Base-by-base conservation (phyloP, 2,329 filamentous ascomycete species). In the Talaromyces sp. region DNA sequence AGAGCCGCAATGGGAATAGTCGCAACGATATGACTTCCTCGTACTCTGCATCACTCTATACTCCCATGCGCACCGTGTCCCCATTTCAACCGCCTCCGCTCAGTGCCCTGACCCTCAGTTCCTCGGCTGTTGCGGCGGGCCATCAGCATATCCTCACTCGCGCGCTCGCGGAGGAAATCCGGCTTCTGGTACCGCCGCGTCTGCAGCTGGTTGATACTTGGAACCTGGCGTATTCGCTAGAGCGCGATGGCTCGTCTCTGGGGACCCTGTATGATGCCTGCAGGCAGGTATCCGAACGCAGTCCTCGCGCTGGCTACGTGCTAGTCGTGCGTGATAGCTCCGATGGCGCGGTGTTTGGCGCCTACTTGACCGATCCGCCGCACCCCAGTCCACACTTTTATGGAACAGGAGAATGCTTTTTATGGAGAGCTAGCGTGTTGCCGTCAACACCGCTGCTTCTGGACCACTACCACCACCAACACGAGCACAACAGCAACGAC, bases 351-450 rank as follows among this genome's bases (percentile, higher is more conserved):
- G 84, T 92, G 50, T 99, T 99, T 73, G 95, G 95, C 71, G 93
- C 93, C 59, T 98, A 98, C 75, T 86, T 98, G 59, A 96, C 92
- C 58, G 94, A 99, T 73, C 83, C 90, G 57, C 93, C 94, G 10
- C 90, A 89, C 68, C 91, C 92, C 0, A 82, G 87, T 1, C 79
- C 91, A 2, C 90, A 93, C 65, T 99, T 96, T 81, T 99, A 91
- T 75, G 95, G 95, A 70, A 97, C 92, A 12, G 95, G 95, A 69
- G 95, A 99, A 76, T 98, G 94, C 77, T 99, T 96, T 75, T 85
- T 96, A 65, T 96, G 91, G 91, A 86, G 90, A 55, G 89, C 90
- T 0, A 87, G 87, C 52, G 77, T 89, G 4, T 80, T 93, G 36
- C 81, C 87, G 1, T 77, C 85, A 0, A 70, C 80, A 8, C 76